A percentile compares a stretch with the other conserved stretches of the same genome.
These are phyloP conservation scores for Candida insectalens DNA, from an alignment of 805 yeast genomes.

Conservation along the genomic window DNA sequence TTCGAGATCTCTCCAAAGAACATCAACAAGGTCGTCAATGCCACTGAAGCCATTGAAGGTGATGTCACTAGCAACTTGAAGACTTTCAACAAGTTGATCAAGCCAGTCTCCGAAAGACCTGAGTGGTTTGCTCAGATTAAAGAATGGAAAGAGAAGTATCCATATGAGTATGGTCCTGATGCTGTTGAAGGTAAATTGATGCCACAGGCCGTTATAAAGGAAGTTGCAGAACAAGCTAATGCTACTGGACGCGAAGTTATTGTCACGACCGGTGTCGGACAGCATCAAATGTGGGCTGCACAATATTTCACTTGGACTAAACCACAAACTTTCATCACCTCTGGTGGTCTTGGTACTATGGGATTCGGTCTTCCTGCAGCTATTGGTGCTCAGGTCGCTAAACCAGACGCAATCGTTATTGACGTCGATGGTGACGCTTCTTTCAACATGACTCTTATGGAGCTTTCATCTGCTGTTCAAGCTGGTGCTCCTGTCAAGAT, in stretches of 20 bases:
- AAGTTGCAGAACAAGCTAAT: constrained; percentile 63
- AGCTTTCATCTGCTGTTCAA: constrained; percentile 90
- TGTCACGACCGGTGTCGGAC: constrained; percentile 97
- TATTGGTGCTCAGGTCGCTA: constrained; percentile 95
- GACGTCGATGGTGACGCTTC: constrained; percentile 99
- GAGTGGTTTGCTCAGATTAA: constrained; percentile 72
- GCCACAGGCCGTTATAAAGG: constrained; percentile 85
- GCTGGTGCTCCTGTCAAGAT: constrained; percentile 86
- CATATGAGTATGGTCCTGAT: constrained; percentile 74
- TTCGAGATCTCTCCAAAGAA: constrained; percentile 95
- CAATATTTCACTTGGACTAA: constrained; percentile 91
- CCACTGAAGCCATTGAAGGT: constrained; percentile 95
- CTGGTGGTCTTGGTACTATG: constrained; percentile 99
- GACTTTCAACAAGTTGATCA: constrained; percentile 60
- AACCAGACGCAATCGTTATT: constrained; percentile 89
- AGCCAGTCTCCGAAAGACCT: constrained; percentile 54
- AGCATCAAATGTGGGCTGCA: constrained; percentile 99
- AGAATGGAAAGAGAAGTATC: constrained; percentile 80
- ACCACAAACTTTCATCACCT: constrained; percentile 92
- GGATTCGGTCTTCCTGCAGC: constrained; percentile 97
- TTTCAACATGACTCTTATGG: constrained; percentile 95
- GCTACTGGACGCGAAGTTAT: constrained; percentile 64
- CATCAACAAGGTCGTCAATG: constrained; percentile 94
- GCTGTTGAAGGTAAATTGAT: constrained; percentile 73
- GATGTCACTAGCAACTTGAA: constrained; percentile 78